Base-by-base conservation (phyloP, 2,329 filamentous ascomycete species). In the Fusarium clavum region DNA sequence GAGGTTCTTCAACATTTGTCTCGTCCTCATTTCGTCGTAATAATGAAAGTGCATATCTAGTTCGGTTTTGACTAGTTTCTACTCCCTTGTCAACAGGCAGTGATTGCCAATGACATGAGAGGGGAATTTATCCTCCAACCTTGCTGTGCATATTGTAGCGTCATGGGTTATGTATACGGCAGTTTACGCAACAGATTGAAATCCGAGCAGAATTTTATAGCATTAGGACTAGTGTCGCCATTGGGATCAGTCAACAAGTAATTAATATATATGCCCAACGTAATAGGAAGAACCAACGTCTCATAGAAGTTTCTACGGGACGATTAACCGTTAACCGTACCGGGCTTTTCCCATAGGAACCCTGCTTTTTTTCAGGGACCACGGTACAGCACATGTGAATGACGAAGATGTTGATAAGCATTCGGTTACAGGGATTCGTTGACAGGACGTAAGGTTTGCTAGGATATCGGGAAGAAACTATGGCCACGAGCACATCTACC, bases 331-430 rank as follows among this genome's bases (percentile, higher is more conserved):
- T 46, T 70, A 54, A 64, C 54, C 68, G 46, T 56, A 30, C 59
- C 52, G 64, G 52, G 53, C 47, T 46, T 46, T 67, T 45, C 47
- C 25, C 16, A 38, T 18, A 49, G 27, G 29, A 59, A 48, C 59
- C 55, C 32, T 51, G 58, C 30, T 43, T 24, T 49, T 49, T 60
- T 63, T 45, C 49, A 71, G 54, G 55, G 65, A 53, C 60, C 46
- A 43, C 53, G 43, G 24, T 55, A 32, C 20, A 51, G 22, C 53
- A 53, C 34, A 54, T 46, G 34, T 70, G 46, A 51, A 70, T 70
- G 68, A 70, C 68, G 63, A 70, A 71, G 63, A 46, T 30, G 58
- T 70, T 70, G 48, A 70, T 70, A 70, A 70, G 68, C 63, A 69
- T 48, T 30, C 29, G 25, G 29, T 20, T 45, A 34, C 68, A 70